Evolutionary conservation across 73 alveolate species (phyloP), one percentile per base, ranked within the genome.

Genomic region (Uronychia binucleata): DNA sequence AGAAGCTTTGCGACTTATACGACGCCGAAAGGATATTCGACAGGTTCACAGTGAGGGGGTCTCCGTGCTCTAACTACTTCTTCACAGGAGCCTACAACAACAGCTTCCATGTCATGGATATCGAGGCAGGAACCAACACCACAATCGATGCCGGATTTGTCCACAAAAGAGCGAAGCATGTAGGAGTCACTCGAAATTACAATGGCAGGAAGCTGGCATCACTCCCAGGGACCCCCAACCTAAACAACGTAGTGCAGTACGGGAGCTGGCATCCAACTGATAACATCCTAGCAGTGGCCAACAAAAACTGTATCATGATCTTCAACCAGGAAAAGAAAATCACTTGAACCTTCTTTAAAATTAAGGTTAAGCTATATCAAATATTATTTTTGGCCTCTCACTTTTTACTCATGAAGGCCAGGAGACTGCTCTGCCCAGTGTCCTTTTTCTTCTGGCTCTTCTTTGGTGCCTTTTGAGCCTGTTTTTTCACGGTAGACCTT

Each of bases 11-110:
- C 74, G 98, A 94, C 57, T 79, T 91, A 1, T 94, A 94, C 79
- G 98, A 94, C 59, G 80, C 89, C 32, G 98, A 94, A 77, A 83
- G 91, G 29, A 89, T 94, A 19, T 92, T 94, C 67, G 98, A 94
- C 79, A 94, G 92, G 58, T 94, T 94, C 33, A 85, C 77, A 59
- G 14, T 88, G 33, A 31, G 57, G 29, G 74, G 60, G 33, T 88
- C 94, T 1, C 89, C 90, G 13, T 77, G 84, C 86, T 33, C 86
- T 11, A 33, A 57, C 32, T 58, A 77, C 28, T 75, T 88, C n/a
- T 35, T 88, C 30, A 81, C 94, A 32, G 94, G 94, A 1, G 57
- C 90, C 19, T 88, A 88, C 83, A 88, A 88, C 74, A 58, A 83
- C 57, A 88, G 78, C 59, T 87, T 59, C n/a, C 94, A 88, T 32